Conservation (phyloP, 768 basidiomycete species). For the Phaeotremella fagi region DNA sequence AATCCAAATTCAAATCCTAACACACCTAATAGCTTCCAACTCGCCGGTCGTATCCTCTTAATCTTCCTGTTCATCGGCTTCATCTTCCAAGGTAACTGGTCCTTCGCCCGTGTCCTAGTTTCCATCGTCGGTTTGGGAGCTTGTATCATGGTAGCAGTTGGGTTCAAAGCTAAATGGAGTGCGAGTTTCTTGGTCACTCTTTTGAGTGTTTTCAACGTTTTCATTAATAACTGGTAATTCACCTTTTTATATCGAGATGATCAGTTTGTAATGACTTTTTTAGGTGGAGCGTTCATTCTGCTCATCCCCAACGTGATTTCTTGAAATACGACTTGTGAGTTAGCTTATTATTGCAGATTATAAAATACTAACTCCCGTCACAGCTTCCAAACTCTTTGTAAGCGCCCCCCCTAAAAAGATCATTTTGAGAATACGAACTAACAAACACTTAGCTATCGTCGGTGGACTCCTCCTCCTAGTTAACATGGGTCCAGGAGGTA, state of each 20-base stretch:
- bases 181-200: conserved; percentile 90
- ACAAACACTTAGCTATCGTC: conserved; percentile 65
- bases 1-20: too few species aligned
- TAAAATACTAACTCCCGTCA: too few species aligned
- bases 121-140: conserved; percentile 85
- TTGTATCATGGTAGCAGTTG: conserved; percentile 92
- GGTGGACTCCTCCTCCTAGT: conserved; percentile 95
- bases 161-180: conserved; percentile 99
- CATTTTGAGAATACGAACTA: conserved; percentile 1
- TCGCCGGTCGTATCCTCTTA: conserved; percentile 90
- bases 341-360: too few species aligned
- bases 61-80: conserved; percentile 99
- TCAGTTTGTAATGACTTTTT: background rate
- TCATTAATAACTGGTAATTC: conserved; percentile 86
- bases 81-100: conserved; percentile 89
- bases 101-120: conserved; percentile 74
- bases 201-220: conserved; percentile 90
- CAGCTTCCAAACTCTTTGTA: conserved; percentile 74
- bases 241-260: background rate
- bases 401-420: conserved; percentile 17
- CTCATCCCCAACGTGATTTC: conserved; percentile 95
- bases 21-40: conserved; percentile 74
- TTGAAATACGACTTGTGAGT: conserved; percentile 88
- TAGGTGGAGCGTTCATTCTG: conserved; percentile 76
- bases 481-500: conserved; percentile 96